Conservation (phyloP, 495 filamentous ascomycete species). For the Apodospora peruviana region DNA sequence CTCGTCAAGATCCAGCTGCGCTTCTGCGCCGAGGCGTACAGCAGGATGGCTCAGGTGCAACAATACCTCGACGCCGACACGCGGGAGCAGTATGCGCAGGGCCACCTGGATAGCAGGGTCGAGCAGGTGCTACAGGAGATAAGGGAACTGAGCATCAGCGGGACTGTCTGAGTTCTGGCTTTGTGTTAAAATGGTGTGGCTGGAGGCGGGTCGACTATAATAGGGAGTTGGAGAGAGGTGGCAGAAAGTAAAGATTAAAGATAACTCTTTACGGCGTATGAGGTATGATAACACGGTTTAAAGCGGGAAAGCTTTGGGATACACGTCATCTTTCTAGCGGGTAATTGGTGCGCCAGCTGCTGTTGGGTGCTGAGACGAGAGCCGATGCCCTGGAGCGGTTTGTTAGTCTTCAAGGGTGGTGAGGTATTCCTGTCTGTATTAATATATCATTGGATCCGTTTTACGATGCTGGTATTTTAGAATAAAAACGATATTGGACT, state of each 20-base stretch:
- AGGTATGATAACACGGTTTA: slow-evolving; percentile 9
- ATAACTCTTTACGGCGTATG: slow-evolving; percentile 6
- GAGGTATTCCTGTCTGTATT: too few species aligned
- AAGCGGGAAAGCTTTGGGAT: not conserved
- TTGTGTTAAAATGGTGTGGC: too few species aligned
- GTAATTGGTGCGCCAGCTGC: not conserved
- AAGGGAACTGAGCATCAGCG: slow-evolving; percentile 85
- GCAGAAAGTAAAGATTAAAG: not conserved
- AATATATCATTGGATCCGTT: too few species aligned
- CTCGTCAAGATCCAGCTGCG: slow-evolving; percentile 97
- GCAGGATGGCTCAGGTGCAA: slow-evolving; percentile 96
- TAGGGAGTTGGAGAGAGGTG: not conserved
- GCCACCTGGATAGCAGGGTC: slow-evolving; percentile 84
- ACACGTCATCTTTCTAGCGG: not conserved
- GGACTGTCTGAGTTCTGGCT: slow-evolving; percentile 43
- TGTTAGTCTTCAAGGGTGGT: too few species aligned
- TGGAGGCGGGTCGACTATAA: too few species aligned
- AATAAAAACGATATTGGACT: too few species aligned
- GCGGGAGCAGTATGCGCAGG: slow-evolving; percentile 90
- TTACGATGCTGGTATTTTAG: too few species aligned
- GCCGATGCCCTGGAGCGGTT: too few species aligned
- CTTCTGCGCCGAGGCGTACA: slow-evolving; percentile 97
- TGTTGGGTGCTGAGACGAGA: too few species aligned
- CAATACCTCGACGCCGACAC: slow-evolving; percentile 98
- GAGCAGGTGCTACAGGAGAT: slow-evolving; percentile 98